Evolutionary conservation across 164 flowering plant genomes (phyloP), one percentile per base, ranked within the genome.

Genomic region (Annona cherimola): DNA sequence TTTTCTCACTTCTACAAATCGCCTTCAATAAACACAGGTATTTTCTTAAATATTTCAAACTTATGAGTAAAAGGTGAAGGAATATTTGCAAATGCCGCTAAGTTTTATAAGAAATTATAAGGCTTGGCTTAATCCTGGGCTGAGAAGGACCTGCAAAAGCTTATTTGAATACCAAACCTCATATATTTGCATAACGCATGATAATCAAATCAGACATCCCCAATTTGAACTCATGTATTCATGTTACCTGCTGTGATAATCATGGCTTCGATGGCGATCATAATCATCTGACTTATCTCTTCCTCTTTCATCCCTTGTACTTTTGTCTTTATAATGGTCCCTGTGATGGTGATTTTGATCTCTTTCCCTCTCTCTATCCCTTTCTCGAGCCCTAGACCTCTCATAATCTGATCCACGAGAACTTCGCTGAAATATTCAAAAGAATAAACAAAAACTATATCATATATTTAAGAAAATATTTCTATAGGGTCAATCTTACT

Each of bases 381-480:
- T 69, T 45, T 81, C 87, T 77, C 83, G 82, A 68, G 67, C 69
- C 78, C 83, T 81, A 2, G 78, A 68, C 71, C 78, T 84, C 59
- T 82, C 89, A 69, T 68, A 74, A 60, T 85, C 84, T 46, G 78
- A 77, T 60, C 83, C 87, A 71, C 74, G 84, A 46, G 81, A 82
- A 67, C 77, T 75, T 14, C 63, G 74, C 89, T 81, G 82, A 75
- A 42, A 73, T 35, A 74, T 60, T 54, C 50, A 72, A 26, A 26
- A 26, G 35, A 26, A 42, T 18, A 61, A 26, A 26, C 35, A 26
- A 26, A 26, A 26, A 26, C 35, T 26, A 26, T 26, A 26, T 26
- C 35, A 26, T 26, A 26, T 26, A 26, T 26, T 26, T 26, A 26
- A 26, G 35, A 26, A 26, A 26, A 0, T 26, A 26, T 26, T 26